A percentile compares a stretch with the other conserved stretches of the same genome.
Evolutionary conservation across 2,329 filamentous ascomycete species (phyloP).

Genomic region (Claviceps spartinae): DNA sequence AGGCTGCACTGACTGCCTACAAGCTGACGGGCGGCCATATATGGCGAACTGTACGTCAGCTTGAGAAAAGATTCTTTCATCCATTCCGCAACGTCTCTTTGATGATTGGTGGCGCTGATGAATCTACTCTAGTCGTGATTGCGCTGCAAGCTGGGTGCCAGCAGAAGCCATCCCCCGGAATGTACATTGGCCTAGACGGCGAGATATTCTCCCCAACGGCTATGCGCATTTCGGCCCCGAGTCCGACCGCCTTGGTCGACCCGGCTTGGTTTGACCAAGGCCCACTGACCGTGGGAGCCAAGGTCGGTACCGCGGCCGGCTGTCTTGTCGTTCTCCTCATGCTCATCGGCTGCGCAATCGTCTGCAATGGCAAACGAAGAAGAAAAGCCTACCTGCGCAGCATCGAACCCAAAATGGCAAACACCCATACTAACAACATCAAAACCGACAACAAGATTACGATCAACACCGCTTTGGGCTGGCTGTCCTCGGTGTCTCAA

Average conservation of each 20-base stretch:
- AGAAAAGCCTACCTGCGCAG: slow-evolving; percentile 37
- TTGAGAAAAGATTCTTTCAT: neutral
- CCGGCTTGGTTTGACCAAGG: slow-evolving; percentile 28
- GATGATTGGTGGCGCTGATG: neutral
- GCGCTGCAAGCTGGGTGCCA: slow-evolving; percentile 42
- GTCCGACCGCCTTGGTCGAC: slow-evolving; percentile 25
- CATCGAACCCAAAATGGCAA: slow-evolving; percentile 25
- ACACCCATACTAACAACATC: neutral
- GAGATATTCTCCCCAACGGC: slow-evolving; percentile 33
- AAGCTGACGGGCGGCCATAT: slow-evolving; percentile 22
- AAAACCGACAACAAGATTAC: neutral
- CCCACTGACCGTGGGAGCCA: slow-evolving; percentile 37
- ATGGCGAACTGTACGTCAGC: slow-evolving; percentile 38
- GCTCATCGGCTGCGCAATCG: slow-evolving; percentile 35
- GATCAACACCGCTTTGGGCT: too few relatives aligned
- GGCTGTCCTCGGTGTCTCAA: slow-evolving; percentile 10
- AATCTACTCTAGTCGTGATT: slow-evolving; percentile 26
- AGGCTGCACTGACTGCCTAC: slow-evolving; percentile 35
- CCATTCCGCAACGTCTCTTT: neutral
- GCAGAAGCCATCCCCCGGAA: slow-evolving; percentile 34
- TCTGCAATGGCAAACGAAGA: slow-evolving; percentile 42
- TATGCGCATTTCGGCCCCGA: slow-evolving; percentile 38
- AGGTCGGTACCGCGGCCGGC: slow-evolving; percentile 45
- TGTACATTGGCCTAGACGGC: slow-evolving; percentile 36
- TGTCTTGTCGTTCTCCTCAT: slow-evolving; percentile 34